Conservation (phyloP, 805 yeast genomes). For the Candida quercuum region DNA sequence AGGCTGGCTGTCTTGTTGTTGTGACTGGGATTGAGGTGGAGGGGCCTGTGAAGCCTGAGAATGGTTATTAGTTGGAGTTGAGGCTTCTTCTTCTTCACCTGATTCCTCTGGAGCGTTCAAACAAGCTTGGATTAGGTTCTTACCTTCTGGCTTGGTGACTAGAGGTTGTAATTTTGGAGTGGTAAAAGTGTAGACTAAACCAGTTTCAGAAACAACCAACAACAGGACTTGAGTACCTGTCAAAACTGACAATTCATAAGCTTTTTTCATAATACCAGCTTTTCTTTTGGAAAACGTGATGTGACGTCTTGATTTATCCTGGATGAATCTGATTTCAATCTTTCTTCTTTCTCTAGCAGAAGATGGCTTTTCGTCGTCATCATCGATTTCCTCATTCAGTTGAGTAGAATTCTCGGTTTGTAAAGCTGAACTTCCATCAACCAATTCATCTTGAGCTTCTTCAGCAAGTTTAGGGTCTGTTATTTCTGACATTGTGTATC, state of each 20-base stretch:
- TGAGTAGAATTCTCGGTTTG: conserved; percentile 7
- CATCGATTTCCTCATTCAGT: conserved; percentile 30
- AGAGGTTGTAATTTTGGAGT: conserved; percentile 98
- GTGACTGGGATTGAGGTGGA: conserved; percentile 24
- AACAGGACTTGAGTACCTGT: conserved; percentile 96
- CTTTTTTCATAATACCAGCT: conserved; percentile 99
- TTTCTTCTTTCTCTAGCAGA: conserved; percentile 66
- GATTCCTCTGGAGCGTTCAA: conserved; percentile 88
- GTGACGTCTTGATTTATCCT: conserved; percentile 96
- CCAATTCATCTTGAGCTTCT: conserved; percentile 20
- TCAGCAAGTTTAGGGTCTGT: conserved; percentile 19
- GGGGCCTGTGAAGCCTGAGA: conserved; percentile 29
- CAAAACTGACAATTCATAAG: conserved; percentile 93
- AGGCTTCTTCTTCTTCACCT: conserved; percentile 38
- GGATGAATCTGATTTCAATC: conserved; percentile 94
- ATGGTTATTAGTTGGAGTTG: conserved; percentile 29
- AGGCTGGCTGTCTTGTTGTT: conserved; percentile 15
- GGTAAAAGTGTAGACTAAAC: conserved; percentile 94
- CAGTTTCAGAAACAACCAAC: conserved; percentile 96
- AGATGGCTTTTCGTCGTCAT: conserved; percentile 43
- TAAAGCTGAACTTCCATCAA: conserved; percentile 8
- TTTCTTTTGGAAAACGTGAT: conserved; percentile 97
- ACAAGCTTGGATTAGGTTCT: conserved; percentile 94
- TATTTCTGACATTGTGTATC: conserved; percentile 18
- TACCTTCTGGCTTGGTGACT: conserved; percentile 96